phyloP scores from a whole-genome alignment of 768 basidiomycete genomes.

The Naganishia randhawae region DNA sequence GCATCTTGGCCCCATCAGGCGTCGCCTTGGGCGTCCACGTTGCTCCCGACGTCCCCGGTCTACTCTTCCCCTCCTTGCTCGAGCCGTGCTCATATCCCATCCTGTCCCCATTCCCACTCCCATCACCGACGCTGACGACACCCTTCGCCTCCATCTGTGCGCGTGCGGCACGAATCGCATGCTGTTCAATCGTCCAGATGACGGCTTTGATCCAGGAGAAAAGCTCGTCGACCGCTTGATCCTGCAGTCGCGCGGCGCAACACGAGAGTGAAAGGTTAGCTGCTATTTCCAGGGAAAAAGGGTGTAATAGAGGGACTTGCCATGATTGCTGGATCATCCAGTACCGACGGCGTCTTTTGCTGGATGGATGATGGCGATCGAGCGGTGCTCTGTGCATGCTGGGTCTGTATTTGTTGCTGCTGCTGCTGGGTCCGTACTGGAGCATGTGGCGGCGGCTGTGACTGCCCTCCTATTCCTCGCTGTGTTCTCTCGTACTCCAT shows the following conservation, averaged over 20 bases:
- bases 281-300: not conserved
- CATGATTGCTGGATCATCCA: constrained; percentile 41
- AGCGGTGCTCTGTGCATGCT: not conserved
- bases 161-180: constrained; percentile 33
- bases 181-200: constrained; percentile 49
- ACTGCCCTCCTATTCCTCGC: not conserved
- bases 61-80: not conserved
- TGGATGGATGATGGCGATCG: not conserved
- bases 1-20: constrained; percentile 24
- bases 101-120: not conserved
- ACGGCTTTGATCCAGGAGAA: constrained; percentile 51
- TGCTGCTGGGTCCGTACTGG: not conserved
- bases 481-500: constrained; percentile 4
- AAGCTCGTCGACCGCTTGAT: constrained; percentile 44
- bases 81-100: not conserved
- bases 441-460: not conserved
- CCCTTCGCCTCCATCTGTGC: constrained; percentile 20
- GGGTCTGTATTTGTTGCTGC: not conserved
- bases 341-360: constrained; percentile 9
- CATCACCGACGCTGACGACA: not conserved
- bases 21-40: constrained; percentile 23
- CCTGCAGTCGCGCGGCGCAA: too few species aligned
- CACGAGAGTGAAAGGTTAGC: not conserved
- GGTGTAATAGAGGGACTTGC: not conserved
- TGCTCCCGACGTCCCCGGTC: not conserved